A percentile compares a stretch with the other conserved stretches of the same genome.
Evolutionary conservation across 331 rosid genomes (phyloP).

Genomic region (Pyrus hybrid): DNA sequence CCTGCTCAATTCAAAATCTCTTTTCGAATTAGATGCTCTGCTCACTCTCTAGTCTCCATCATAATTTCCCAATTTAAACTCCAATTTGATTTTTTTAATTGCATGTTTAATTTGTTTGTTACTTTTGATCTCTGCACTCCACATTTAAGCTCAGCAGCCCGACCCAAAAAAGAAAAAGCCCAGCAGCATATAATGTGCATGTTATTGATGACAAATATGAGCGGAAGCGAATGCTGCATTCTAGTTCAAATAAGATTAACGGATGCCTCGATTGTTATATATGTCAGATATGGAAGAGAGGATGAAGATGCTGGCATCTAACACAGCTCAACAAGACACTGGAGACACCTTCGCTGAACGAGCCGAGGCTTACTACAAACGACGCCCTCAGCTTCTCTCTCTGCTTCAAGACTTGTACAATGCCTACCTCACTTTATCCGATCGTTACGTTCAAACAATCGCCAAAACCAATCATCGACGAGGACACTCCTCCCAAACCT

Average conservation of each 20-base stretch:
- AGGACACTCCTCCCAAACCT: conserved; percentile 46
- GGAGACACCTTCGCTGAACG: conserved; percentile 82
- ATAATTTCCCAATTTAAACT: neutral
- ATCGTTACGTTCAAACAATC: conserved; percentile 63
- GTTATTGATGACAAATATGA: neutral
- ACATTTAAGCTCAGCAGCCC: neutral
- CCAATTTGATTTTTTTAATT: neutral
- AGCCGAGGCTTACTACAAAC: conserved; percentile 79
- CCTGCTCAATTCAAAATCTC: neutral
- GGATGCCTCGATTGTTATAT: neutral
- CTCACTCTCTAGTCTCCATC: neutral
- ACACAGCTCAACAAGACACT: conserved; percentile 26
- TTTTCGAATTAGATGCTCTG: neutral
- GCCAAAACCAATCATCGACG: conserved; percentile 42
- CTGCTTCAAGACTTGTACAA: conserved; percentile 78
- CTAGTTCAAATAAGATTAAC: no score
- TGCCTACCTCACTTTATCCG: conserved; percentile 71
- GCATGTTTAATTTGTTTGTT: neutral
- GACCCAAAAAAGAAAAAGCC: no score
- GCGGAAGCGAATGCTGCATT: neutral
- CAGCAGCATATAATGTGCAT: neutral
- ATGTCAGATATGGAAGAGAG: conserved; percentile 76
- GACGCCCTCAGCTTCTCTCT: conserved; percentile 72
- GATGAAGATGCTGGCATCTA: conserved; percentile 47
- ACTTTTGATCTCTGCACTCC: no score